Percentiles rank a stretch among this genome's conserved stretches.
Evolutionary conservation across 371 early-diverging fungal genomes (phyloP).

Genomic region (Actinomortierella wolfii): DNA sequence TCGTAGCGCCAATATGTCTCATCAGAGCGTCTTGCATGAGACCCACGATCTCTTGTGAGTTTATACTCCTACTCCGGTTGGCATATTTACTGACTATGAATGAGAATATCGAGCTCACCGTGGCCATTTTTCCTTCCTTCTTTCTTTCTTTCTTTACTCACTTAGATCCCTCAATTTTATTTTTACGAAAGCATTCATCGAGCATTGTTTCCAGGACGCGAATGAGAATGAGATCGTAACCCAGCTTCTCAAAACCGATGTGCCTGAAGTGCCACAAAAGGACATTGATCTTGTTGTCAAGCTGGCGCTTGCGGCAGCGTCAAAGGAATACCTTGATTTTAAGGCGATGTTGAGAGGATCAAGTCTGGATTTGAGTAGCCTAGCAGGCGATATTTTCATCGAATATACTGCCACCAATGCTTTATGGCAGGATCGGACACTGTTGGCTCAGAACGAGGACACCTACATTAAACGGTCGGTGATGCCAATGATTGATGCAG

Average conservation of each 20-base stretch:
- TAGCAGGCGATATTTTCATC: constrained; percentile 13
- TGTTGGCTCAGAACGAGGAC: constrained; percentile 9
- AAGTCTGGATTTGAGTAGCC: constrained; percentile 12
- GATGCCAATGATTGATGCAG: constrained; percentile 20
- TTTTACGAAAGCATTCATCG: constrained; percentile 17
- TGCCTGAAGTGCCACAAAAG: constrained; percentile 13
- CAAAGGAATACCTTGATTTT: constrained; percentile 17
- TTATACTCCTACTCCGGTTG: constrained; percentile 5
- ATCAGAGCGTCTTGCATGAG: constrained; percentile 19
- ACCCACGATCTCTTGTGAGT: constrained; percentile 20
- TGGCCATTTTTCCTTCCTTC: neutral
- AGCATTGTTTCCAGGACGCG: constrained; percentile 6
- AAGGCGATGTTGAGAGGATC: constrained; percentile 17
- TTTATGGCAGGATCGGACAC: constrained; percentile 13
- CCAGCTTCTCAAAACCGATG: constrained; percentile 11
- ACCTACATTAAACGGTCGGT: constrained; percentile 15
- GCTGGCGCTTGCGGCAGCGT: constrained; percentile 12
- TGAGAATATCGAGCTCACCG: constrained; percentile 5
- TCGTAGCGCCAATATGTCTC: constrained; percentile 9
- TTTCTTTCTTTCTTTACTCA: neutral
- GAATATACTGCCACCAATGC: constrained; percentile 17
- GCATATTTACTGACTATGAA: constrained; percentile 6
- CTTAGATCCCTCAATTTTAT: constrained; percentile 16
- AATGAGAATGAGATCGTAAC: constrained; percentile 9
- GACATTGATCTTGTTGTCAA: constrained; percentile 16